These are phyloP conservation scores for Colletotrichum theobromicola DNA, from an alignment of 2,329 filamentous ascomycete genomes.

Conservation along the genomic window DNA sequence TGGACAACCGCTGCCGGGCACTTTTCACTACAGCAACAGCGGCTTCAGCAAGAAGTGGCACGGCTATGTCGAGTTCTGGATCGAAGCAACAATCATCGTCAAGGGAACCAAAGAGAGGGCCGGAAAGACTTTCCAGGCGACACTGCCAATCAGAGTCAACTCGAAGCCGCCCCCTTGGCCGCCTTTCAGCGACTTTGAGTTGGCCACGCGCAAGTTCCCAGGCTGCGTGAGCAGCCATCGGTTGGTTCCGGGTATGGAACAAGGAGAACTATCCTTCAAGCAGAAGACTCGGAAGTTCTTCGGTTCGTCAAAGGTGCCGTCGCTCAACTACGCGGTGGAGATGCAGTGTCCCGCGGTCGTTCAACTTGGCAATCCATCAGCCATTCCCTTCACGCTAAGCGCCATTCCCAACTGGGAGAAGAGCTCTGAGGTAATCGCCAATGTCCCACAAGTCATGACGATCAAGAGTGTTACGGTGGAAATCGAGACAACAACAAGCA, in stretches of 20 bases:
- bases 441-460: neutral
- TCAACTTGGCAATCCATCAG: neutral
- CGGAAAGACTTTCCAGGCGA: conserved; percentile 16
- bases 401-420: neutral
- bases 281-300: conserved; percentile 38
- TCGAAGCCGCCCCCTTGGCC: neutral
- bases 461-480: neutral
- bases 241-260: conserved; percentile 13
- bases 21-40: conserved; percentile 4
- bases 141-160: neutral
- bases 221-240: neutral
- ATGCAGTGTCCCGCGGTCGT: neutral
- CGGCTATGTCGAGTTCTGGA: conserved; percentile 37
- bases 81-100: conserved; percentile 31
- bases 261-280: conserved; percentile 32
- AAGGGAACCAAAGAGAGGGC: conserved; percentile 16
- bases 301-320: conserved; percentile 34
- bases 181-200: neutral
- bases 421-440: neutral
- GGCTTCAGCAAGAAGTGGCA: conserved; percentile 20
- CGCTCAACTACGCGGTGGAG: conserved; percentile 26
- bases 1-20: conserved; percentile 19
- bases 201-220: neutral
- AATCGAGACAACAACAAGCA: neutral
- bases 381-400: neutral